These are phyloP conservation scores for Alternaria incomplexa DNA, from an alignment of 2,329 filamentous ascomycete genomes.

Conservation along the genomic window DNA sequence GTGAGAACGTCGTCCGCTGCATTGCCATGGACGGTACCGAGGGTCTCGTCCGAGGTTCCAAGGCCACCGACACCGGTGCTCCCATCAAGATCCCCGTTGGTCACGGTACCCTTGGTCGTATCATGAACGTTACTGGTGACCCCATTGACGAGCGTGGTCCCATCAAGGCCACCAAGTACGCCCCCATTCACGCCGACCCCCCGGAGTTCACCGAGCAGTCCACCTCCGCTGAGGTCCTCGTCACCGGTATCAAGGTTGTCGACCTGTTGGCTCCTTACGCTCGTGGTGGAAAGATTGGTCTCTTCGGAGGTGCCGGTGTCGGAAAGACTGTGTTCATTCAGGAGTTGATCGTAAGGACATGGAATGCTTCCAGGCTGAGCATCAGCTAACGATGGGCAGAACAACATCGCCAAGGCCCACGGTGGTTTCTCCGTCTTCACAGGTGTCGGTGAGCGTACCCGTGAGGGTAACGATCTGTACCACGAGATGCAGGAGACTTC, in stretches of 20 bases:
- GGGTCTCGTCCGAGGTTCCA: slow-evolving; percentile 94
- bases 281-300: slow-evolving; percentile 99
- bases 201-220: slow-evolving; percentile 95
- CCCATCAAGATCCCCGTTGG: slow-evolving; percentile 98
- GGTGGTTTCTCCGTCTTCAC: slow-evolving; percentile 99
- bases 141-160: slow-evolving; percentile 99
- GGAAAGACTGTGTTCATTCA: slow-evolving; percentile 99
- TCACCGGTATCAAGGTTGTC: slow-evolving; percentile 99
- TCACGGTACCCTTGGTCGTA: slow-evolving; percentile 91
- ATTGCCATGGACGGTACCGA: slow-evolving; percentile 99
- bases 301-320: slow-evolving; percentile 99
- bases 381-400: slow-evolving; percentile 58
- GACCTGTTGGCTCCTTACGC: slow-evolving; percentile 98
- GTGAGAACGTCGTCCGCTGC: slow-evolving; percentile 97
- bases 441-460: slow-evolving; percentile 99
- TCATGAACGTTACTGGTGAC: slow-evolving; percentile 99
- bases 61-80: slow-evolving; percentile 84
- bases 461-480: slow-evolving; percentile 99
- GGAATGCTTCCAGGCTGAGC: background rate
- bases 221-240: slow-evolving; percentile 92
- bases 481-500: slow-evolving; percentile 99
- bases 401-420: slow-evolving; percentile 99
- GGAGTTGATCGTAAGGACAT: slow-evolving; percentile 83
- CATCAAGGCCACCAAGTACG: slow-evolving; percentile 87
- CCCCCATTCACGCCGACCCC: slow-evolving; percentile 93